Percentiles rank a stretch among this genome's conserved stretches.
Conservation (phyloP, 352 stramenopile genomes). For the Globisporangium megalacanthum region DNA sequence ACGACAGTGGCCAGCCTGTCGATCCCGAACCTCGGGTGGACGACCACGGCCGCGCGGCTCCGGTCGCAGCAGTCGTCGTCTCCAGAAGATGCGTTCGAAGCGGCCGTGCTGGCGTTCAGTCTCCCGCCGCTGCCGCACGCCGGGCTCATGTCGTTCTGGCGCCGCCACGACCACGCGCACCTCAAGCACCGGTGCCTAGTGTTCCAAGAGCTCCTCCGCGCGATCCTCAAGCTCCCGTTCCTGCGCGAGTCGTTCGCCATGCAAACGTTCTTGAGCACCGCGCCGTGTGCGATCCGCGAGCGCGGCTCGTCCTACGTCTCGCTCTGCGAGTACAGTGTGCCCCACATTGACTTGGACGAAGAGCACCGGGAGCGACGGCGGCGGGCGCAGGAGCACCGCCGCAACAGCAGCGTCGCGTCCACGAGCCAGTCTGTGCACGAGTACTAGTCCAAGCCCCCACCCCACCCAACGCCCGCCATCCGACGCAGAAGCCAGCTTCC, state of each 20-base stretch:
- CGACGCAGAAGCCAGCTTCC: not conserved
- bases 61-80: conserved; percentile 14
- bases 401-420: conserved; percentile 68
- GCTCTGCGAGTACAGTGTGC: conserved; percentile 70
- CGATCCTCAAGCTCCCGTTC: conserved; percentile 24
- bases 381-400: conserved; percentile 58
- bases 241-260: conserved; percentile 34
- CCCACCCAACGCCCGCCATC: too few relatives aligned
- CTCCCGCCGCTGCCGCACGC: conserved; percentile 68
- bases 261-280: conserved; percentile 52
- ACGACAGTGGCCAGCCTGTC: not conserved
- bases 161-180: conserved; percentile 70
- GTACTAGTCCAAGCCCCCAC: not conserved
- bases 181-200: conserved; percentile 61
- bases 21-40: too few relatives aligned
- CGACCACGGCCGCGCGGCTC: not conserved
- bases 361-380: conserved; percentile 72
- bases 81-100: conserved; percentile 37
- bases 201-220: conserved; percentile 70
- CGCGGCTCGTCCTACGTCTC: conserved; percentile 80
- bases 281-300: conserved; percentile 45
- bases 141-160: conserved; percentile 75
- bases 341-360: conserved; percentile 52
- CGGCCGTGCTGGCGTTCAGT: conserved; percentile 49
- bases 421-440: conserved; percentile 18